A percentile compares a stretch with the other conserved stretches of the same genome.
phyloP scores from a whole-genome alignment of 202 grass and related monocot genomes.

The Zoysia matrella region DNA sequence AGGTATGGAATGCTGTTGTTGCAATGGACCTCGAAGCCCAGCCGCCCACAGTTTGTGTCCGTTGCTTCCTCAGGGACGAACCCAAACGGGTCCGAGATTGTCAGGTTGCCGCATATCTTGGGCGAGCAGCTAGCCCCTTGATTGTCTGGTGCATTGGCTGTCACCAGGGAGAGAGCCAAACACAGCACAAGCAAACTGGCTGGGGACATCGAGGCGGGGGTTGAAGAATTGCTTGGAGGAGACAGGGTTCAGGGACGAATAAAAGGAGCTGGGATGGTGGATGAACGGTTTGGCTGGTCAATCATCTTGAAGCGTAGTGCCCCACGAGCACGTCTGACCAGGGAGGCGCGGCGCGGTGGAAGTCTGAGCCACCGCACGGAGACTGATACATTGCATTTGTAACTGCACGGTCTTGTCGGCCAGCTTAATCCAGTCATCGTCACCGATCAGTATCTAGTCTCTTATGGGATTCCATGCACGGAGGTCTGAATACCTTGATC shows the following conservation, averaged over 20 bases:
- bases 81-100: slow-evolving; percentile 1
- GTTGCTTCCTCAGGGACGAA: background rate
- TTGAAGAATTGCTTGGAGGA: too few species aligned
- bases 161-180: background rate
- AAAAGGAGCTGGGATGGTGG: background rate
- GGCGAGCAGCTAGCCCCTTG: slow-evolving; percentile 12
- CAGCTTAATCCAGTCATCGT: slow-evolving; percentile 20
- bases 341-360: background rate
- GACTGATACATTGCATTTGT: background rate
- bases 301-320: background rate
- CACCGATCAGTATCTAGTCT: slow-evolving; percentile 4
- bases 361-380: background rate
- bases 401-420: background rate
- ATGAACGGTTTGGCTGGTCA: background rate
- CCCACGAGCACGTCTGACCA: slow-evolving; percentile 6
- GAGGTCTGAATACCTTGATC: background rate
- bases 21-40: slow-evolving; percentile 48
- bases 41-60: background rate
- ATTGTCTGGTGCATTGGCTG: background rate
- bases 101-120: slow-evolving; percentile 31
- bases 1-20: slow-evolving; percentile 24
- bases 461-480: background rate
- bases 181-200: slow-evolving; percentile 7
- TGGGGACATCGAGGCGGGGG: background rate
- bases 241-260: background rate